These are phyloP conservation scores for Clarireedia hainanense DNA, from an alignment of 2,329 filamentous ascomycete genomes.

Conservation along the genomic window DNA sequence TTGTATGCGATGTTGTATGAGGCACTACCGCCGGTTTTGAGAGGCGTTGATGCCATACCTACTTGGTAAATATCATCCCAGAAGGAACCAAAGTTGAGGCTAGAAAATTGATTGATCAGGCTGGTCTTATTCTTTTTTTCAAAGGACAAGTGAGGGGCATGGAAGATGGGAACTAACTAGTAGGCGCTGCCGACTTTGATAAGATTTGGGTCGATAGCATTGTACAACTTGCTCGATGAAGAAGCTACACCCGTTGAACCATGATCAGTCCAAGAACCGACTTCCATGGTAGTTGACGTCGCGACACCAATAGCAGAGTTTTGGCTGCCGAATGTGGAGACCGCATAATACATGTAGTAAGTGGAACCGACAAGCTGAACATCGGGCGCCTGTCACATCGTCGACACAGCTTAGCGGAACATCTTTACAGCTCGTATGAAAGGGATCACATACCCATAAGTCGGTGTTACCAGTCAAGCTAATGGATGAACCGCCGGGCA, in stretches of 20 bases:
- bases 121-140: background rate
- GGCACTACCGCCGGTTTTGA: conserved; percentile 22
- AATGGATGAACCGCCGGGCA: conserved; percentile 32
- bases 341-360: conserved; percentile 56
- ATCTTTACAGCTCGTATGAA: background rate
- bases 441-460: conserved; percentile 31
- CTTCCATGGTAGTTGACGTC: conserved; percentile 37
- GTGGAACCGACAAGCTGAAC: conserved; percentile 46
- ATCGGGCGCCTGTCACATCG: conserved; percentile 47
- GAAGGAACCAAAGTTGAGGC: conserved; percentile 59
- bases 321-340: conserved; percentile 47
- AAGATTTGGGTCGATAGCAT: conserved; percentile 53
- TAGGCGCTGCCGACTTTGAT: conserved; percentile 36
- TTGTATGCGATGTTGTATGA: conserved; percentile 47
- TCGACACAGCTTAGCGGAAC: conserved; percentile 8
- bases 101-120: background rate
- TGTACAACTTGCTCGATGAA: conserved; percentile 38
- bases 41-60: conserved; percentile 34
- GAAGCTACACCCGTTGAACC: conserved; percentile 47
- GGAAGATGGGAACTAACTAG: conserved; percentile 21
- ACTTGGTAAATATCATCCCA: conserved; percentile 59
- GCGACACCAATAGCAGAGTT: conserved; percentile 45
- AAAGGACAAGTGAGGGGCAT: background rate
- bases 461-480: conserved; percentile 29
- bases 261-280: conserved; percentile 51